Percentiles rank a stretch among this genome's conserved stretches.
phyloP scores from a whole-genome alignment of 2,329 filamentous ascomycete genomes.

The Gnomoniopsis sp. region DNA sequence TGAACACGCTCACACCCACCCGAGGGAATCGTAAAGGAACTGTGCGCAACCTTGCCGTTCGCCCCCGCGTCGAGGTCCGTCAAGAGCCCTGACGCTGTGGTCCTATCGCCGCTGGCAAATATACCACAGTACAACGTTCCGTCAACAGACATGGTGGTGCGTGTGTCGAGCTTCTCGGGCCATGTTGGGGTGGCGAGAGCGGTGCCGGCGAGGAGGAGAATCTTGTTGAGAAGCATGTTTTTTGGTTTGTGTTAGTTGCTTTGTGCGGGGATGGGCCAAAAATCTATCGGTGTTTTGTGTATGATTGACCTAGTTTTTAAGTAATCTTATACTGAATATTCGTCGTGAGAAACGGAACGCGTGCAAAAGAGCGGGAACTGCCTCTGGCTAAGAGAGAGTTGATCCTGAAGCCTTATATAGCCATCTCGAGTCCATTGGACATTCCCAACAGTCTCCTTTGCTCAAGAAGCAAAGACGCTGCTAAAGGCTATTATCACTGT shows the following conservation, averaged over 20 bases:
- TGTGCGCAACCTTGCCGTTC: not conserved
- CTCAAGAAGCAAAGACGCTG: not conserved
- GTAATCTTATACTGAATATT: no score
- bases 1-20: conserved; percentile 8
- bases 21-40: not conserved
- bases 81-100: not conserved
- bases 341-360: not conserved
- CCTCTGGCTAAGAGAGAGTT: not conserved
- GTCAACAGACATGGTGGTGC: conserved; percentile 4
- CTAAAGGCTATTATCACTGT: not conserved
- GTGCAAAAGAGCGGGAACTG: no score
- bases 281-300: not conserved
- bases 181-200: not conserved
- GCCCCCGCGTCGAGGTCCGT: not conserved
- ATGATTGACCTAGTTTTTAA: not conserved
- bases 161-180: not conserved
- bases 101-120: conserved; percentile 4
- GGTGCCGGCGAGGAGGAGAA: not conserved
- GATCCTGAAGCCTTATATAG: not conserved
- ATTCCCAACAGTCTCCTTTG: not conserved
- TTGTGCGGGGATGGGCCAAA: not conserved
- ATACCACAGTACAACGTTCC: conserved; percentile 11
- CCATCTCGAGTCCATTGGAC: not conserved
- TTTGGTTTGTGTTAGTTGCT: not conserved
- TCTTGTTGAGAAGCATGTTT: not conserved